These are phyloP conservation scores for Carex pumila DNA, from an alignment of 176 grass and related monocot species.

Conservation along the genomic window DNA sequence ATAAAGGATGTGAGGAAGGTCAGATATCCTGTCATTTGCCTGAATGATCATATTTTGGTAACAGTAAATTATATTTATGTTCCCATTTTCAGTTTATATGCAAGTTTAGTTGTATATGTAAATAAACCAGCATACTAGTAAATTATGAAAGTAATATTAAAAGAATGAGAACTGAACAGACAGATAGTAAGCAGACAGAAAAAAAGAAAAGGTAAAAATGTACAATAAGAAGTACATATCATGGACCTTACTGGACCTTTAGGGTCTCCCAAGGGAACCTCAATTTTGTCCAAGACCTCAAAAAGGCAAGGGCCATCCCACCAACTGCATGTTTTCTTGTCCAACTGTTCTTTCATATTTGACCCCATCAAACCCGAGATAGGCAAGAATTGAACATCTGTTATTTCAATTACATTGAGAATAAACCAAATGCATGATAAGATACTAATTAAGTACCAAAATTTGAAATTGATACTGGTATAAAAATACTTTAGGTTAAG, in stretches of 20 bases:
- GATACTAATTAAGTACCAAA: not conserved
- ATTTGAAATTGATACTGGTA: not conserved
- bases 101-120: not conserved
- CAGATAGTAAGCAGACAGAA: not conserved
- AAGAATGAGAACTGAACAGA: not conserved
- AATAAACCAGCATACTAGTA: not conserved
- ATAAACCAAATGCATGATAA: slow-evolving; percentile 12
- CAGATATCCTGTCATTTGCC: not conserved
- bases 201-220: not conserved
- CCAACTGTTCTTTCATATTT: slow-evolving; percentile 84
- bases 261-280: slow-evolving; percentile 88
- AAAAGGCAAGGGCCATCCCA: slow-evolving; percentile 88
- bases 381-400: slow-evolving; percentile 91
- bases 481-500: not conserved
- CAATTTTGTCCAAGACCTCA: slow-evolving; percentile 72
- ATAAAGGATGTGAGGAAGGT: not conserved
- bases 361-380: slow-evolving; percentile 76
- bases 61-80: not conserved
- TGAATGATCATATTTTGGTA: not conserved
- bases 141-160: not conserved
- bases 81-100: not conserved
- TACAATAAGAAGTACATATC: not conserved
- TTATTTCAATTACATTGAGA: slow-evolving; percentile 18
- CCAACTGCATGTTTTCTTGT: slow-evolving; percentile 75
- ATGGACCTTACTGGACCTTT: slow-evolving; percentile 76